A percentile compares a stretch with the other conserved stretches of the same genome.
These are phyloP conservation scores for Coemansia sp. DNA, from an alignment of 192 early-diverging fungal genomes.

Conservation along the genomic window DNA sequence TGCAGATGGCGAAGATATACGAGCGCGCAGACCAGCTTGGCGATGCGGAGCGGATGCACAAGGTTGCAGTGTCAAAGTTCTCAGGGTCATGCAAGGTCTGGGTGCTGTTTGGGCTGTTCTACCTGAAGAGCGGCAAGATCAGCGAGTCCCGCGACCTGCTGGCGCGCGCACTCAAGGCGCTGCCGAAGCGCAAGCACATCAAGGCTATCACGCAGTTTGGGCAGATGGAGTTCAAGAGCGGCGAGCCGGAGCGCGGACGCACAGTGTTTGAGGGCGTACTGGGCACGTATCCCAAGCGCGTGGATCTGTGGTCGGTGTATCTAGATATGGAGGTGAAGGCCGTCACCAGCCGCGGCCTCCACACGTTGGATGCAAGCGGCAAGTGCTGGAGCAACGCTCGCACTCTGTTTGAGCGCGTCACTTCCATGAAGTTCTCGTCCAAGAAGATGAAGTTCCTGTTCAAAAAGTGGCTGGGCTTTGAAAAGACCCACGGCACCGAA, in stretches of 20 bases:
- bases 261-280: conserved; percentile 97
- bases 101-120: conserved; percentile 81
- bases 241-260: conserved; percentile 94
- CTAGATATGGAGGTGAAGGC: conserved; percentile 92
- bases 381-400: conserved; percentile 48
- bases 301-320: conserved; percentile 97
- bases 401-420: conserved; percentile 86
- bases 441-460: conserved; percentile 99
- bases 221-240: conserved; percentile 96
- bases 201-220: conserved; percentile 95
- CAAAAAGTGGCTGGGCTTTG: conserved; percentile 96
- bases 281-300: conserved; percentile 86
- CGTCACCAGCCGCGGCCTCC: conserved; percentile 27
- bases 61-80: conserved; percentile 82
- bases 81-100: conserved; percentile 88
- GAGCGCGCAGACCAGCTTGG: conserved; percentile 76
- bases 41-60: conserved; percentile 69
- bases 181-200: conserved; percentile 95
- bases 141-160: conserved; percentile 76
- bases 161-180: conserved; percentile 72
- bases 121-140: conserved; percentile 69
- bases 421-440: conserved; percentile 86
- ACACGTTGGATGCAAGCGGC: conserved; percentile 17
- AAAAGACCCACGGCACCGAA: conserved; percentile 81
- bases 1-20: conserved; percentile 88